These are phyloP conservation scores for Ambrosiella cleistominuta DNA, from an alignment of 2,329 filamentous ascomycete species.

Conservation along the genomic window DNA sequence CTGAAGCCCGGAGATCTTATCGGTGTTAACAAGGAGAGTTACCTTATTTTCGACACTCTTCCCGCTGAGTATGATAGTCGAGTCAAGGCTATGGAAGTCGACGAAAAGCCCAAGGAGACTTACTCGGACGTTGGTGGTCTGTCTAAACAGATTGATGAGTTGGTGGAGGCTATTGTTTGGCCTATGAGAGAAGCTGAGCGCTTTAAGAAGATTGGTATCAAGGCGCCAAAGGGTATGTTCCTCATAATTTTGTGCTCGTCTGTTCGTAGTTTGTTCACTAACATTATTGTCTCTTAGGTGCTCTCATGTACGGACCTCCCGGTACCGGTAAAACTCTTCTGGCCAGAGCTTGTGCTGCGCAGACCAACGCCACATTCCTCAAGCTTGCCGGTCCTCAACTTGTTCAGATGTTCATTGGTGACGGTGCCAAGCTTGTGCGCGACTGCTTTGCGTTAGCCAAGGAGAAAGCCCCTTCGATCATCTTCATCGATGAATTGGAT, in stretches of 20 bases:
- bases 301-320: constrained; percentile 91
- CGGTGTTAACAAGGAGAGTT: constrained; percentile 97
- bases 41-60: constrained; percentile 87
- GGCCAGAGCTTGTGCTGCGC: constrained; percentile 86
- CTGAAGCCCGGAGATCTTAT: constrained; percentile 93
- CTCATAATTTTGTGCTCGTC: background rate
- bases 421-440: constrained; percentile 90
- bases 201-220: constrained; percentile 99
- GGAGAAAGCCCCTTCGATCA: constrained; percentile 96
- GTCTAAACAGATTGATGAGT: constrained; percentile 97
- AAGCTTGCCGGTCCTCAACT: constrained; percentile 95
- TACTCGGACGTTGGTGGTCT: constrained; percentile 95
- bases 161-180: constrained; percentile 97
- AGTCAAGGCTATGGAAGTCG: constrained; percentile 99
- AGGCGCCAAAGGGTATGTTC: constrained; percentile 80
- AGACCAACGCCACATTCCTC: constrained; percentile 96
- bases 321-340: constrained; percentile 84
- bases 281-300: constrained; percentile 37
- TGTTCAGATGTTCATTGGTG: constrained; percentile 99
- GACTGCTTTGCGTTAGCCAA: constrained; percentile 96
- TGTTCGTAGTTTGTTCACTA: background rate
- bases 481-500: constrained; percentile 97
- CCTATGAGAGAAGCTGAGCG: constrained; percentile 99
- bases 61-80: constrained; percentile 96
- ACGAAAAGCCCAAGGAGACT: constrained; percentile 98